These are phyloP conservation scores for Yamadazyma siamensis DNA, from an alignment of 1,139 yeast genomes.

Conservation along the genomic window DNA sequence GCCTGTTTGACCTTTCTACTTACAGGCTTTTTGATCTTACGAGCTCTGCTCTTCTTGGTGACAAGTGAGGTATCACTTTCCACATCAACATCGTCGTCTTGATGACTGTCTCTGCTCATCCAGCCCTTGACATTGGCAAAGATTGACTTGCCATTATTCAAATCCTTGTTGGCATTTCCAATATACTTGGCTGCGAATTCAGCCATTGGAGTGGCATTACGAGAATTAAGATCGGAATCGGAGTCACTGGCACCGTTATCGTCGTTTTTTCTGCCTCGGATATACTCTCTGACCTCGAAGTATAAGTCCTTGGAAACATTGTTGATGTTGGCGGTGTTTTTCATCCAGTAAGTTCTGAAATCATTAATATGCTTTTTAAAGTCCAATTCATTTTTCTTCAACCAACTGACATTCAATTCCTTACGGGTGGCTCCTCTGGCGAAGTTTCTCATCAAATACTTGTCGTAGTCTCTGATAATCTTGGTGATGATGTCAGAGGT, in stretches of 20 bases:
- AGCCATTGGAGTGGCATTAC: conserved; percentile 49
- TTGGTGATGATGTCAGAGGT: conserved; percentile 95
- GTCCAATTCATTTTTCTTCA: conserved; percentile 93
- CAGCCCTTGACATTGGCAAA: conserved; percentile 66
- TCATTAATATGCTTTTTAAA: conserved; percentile 86
- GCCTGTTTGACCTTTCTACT: conserved; percentile 13
- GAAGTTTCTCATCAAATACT: conserved; percentile 92
- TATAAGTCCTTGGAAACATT: conserved; percentile 78
- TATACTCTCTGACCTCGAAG: conserved; percentile 75
- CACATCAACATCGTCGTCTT: conserved; percentile 18
- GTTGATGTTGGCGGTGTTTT: conserved; percentile 65
- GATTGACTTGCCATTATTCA: conserved; percentile 44
- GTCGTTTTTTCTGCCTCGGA: conserved; percentile 51
- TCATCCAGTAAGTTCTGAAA: conserved; percentile 81
- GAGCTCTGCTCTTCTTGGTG: conserved; percentile 8
- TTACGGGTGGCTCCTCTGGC: conserved; percentile 97
- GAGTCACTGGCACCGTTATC: conserved; percentile 23
- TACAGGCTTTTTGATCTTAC: conserved; percentile 15
- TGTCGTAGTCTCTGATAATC: conserved; percentile 92
- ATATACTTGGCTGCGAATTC: conserved; percentile 62
- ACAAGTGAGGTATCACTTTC: conserved; percentile 15
- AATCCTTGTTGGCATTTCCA: conserved; percentile 50
- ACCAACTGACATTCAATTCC: conserved; percentile 94
- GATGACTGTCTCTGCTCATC: conserved; percentile 44
- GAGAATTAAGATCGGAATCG: conserved; percentile 26